A percentile compares a stretch with the other conserved stretches of the same genome.
Conservation (phyloP, 2,329 filamentous ascomycete species). For the Penicillium rolfsii region DNA sequence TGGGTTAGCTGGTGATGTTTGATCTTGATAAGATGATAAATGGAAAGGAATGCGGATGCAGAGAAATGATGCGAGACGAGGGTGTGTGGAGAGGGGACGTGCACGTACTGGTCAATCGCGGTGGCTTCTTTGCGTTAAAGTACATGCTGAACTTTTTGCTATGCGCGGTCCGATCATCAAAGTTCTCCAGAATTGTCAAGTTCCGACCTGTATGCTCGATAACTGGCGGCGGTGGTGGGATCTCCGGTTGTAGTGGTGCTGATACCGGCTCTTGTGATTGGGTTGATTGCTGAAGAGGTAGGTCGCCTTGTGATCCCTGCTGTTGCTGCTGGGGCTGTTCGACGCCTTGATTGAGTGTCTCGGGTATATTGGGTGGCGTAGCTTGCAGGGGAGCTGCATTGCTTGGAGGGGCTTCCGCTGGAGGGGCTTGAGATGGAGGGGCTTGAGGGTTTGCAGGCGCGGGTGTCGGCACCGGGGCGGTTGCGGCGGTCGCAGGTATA, state of each 20-base stretch:
- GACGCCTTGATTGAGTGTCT: conserved; percentile 1
- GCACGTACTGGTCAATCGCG: conserved; percentile 53
- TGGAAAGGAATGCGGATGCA: no score
- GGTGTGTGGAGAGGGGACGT: not conserved
- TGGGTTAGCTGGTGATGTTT: conserved; percentile 9
- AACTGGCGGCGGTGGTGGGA: conserved; percentile 39
- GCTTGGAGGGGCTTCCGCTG: conserved; percentile 7
- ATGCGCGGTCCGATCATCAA: conserved; percentile 59
- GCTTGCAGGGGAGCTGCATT: conserved; percentile 15
- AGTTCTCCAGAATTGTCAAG: conserved; percentile 62
- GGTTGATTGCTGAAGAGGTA: conserved; percentile 4
- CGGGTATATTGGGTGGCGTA: conserved; percentile 16
- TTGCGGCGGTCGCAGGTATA: not conserved
- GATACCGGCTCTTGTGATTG: conserved; percentile 20
- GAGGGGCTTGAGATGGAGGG: conserved; percentile 10
- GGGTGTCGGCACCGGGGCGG: conserved; percentile 1
- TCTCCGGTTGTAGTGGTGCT: conserved; percentile 30
- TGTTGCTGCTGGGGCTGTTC: not conserved
- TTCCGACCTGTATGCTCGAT: conserved; percentile 59
- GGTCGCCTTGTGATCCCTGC: not conserved
- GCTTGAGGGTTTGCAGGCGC: conserved; percentile 11
- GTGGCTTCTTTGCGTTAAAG: conserved; percentile 56
- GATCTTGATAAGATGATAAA: not conserved
- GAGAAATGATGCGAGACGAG: no score
- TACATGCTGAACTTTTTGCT: conserved; percentile 59